Evolutionary conservation across 768 basidiomycete species (phyloP).

Genomic region (Gloeostereum incarnatum): DNA sequence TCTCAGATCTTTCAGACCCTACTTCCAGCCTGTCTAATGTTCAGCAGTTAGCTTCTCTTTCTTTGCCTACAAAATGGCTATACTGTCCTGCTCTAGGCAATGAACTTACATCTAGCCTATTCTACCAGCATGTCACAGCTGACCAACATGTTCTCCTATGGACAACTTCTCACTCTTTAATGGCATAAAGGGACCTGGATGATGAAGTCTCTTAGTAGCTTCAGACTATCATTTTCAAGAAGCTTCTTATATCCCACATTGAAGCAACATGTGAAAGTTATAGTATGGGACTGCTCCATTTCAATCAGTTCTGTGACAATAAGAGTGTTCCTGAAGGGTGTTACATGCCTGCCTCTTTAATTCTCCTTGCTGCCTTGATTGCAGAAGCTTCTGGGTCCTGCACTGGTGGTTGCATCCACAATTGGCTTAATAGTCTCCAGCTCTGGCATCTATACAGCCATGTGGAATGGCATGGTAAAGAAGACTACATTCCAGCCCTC

Average conservation of each 20-base stretch:
- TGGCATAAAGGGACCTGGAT: constrained; percentile 1
- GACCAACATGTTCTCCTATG: constrained; percentile 2
- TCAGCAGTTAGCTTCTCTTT: neutral
- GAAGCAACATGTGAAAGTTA: constrained; percentile 11
- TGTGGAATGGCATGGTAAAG: constrained; percentile 10
- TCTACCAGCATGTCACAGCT: constrained; percentile 7
- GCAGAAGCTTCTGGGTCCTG: constrained; percentile 3
- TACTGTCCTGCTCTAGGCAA: constrained; percentile 1
- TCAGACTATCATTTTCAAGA: neutral
- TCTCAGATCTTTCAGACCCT: neutral
- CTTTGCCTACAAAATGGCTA: constrained; percentile 1
- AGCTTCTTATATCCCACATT: neutral
- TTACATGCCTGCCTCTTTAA: constrained; percentile 13
- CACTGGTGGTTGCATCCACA: constrained; percentile 4
- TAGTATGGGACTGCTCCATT: constrained; percentile 17
- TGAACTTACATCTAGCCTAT: neutral
- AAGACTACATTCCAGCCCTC: constrained; percentile 6
- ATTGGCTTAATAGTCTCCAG: constrained; percentile 11
- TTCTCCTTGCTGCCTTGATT: constrained; percentile 15
- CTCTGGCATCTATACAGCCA: constrained; percentile 8
- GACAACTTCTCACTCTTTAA: constrained; percentile 7
- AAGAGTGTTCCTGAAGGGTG: constrained; percentile 9
- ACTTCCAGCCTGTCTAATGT: neutral
- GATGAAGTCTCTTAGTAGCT: neutral
- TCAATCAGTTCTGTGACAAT: constrained; percentile 20